Conservation (phyloP, 306 rosid genomes). For the Acacia acuminata region DNA sequence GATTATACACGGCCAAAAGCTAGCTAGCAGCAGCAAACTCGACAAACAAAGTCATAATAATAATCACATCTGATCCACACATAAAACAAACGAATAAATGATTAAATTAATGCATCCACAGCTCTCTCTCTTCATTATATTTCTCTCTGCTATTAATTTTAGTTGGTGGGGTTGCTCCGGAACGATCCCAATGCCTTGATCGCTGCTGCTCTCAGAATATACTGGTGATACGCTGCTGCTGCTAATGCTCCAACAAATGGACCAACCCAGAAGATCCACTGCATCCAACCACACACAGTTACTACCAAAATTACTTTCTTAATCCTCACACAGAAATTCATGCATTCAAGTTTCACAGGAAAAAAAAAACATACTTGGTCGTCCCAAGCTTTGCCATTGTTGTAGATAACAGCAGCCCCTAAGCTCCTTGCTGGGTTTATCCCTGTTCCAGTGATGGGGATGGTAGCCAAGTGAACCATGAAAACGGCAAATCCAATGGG, state of each 20-base stretch:
- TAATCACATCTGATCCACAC: slow-evolving; percentile 14
- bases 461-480: slow-evolving; percentile 18
- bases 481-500: slow-evolving; percentile 14
- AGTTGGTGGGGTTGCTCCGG: slow-evolving; percentile 67
- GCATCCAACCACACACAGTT: not conserved
- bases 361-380: slow-evolving; percentile 43
- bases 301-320: too few species aligned
- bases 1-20: not conserved
- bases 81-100: not conserved
- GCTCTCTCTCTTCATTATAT: not conserved
- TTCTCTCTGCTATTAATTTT: not conserved
- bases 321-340: not conserved
- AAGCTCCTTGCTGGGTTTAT: slow-evolving; percentile 17
- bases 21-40: not conserved
- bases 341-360: not conserved
- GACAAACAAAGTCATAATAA: not conserved
- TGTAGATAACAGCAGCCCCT: slow-evolving; percentile 29
- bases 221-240: slow-evolving; percentile 73
- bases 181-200: slow-evolving; percentile 71
- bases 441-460: slow-evolving; percentile 5
- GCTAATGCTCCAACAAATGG: slow-evolving; percentile 66
- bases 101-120: not conserved
- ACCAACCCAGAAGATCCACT: slow-evolving; percentile 85
- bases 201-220: slow-evolving; percentile 65
- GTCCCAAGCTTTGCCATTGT: slow-evolving; percentile 50